Evolutionary conservation across 169 alveolate genomes (phyloP).

Genomic region (Babesia ovata): DNA sequence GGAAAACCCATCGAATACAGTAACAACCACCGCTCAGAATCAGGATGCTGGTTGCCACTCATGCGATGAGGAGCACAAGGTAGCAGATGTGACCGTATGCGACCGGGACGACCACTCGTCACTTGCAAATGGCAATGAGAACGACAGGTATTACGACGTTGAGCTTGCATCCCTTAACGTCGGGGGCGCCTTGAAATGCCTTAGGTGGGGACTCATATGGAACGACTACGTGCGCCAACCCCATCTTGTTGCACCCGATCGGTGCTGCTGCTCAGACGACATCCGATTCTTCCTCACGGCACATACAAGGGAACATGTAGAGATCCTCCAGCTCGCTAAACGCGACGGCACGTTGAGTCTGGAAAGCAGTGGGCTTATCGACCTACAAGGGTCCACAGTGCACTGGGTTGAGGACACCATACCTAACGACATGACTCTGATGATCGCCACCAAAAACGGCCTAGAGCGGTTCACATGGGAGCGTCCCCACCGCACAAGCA

Average conservation of each 20-base stretch:
- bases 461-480: constrained; percentile 3
- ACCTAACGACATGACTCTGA: constrained; percentile 21
- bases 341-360: neutral
- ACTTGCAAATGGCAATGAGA: neutral
- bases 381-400: neutral
- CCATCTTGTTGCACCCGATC: neutral
- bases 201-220: constrained; percentile 25
- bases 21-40: too few species aligned
- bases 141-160: neutral
- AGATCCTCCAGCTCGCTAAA: constrained; percentile 5
- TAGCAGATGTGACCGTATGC: neutral
- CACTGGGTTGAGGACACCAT: constrained; percentile 34
- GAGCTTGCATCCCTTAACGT: constrained; percentile 9
- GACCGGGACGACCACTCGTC: neutral
- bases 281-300: constrained; percentile 23
- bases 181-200: neutral
- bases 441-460: constrained; percentile 13
- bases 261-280: constrained; percentile 37
- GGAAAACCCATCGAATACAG: neutral
- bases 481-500: neutral
- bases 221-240: constrained; percentile 26
- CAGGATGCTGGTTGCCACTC: neutral
- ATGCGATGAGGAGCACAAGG: neutral
- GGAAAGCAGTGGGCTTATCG: neutral
- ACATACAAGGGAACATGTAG: neutral